Conservation (phyloP, 345 rosid species). For the Rhizophora apiculata region DNA sequence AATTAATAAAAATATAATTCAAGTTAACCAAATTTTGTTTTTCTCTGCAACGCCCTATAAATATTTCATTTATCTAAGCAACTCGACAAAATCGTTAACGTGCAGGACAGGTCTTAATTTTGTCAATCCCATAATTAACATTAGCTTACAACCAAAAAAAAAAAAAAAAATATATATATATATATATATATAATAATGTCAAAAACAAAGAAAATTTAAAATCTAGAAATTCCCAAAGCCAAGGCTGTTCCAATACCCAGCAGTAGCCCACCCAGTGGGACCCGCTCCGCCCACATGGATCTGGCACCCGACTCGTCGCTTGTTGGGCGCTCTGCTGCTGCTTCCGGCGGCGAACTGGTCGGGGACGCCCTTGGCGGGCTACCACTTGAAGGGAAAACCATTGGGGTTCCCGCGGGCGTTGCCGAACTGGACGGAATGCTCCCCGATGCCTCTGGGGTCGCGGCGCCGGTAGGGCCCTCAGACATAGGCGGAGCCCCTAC, state of each 20-base stretch:
- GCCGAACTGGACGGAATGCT: conserved; percentile 45
- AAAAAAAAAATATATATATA: too few relatives aligned
- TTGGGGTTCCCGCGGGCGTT: conserved; percentile 45
- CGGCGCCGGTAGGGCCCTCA: conserved; percentile 32
- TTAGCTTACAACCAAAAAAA: too few relatives aligned
- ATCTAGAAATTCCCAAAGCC: conserved; percentile 7
- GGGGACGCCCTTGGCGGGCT: conserved; percentile 34
- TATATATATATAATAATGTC: too few relatives aligned
- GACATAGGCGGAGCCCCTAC: conserved; percentile 25
- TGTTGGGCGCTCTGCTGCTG: conserved; percentile 27
- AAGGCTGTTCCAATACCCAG: conserved; percentile 7
- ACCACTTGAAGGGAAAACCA: conserved; percentile 50
- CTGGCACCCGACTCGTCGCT: conserved; percentile 41
- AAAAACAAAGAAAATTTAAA: too few relatives aligned
- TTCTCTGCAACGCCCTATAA: too few relatives aligned
- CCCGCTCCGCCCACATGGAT: conserved; percentile 24
- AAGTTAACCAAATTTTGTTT: too few relatives aligned
- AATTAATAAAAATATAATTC: too few relatives aligned
- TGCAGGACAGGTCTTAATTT: too few relatives aligned
- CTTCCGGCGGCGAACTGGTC: conserved; percentile 35
- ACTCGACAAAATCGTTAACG: too few relatives aligned
- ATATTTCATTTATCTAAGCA: too few relatives aligned
- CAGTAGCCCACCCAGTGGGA: conserved; percentile 9
- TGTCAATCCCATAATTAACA: too few relatives aligned
- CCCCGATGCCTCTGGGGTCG: conserved; percentile 34